Evolutionary conservation across 495 filamentous ascomycete genomes (phyloP).

Genomic region (Neurospora sp.): DNA sequence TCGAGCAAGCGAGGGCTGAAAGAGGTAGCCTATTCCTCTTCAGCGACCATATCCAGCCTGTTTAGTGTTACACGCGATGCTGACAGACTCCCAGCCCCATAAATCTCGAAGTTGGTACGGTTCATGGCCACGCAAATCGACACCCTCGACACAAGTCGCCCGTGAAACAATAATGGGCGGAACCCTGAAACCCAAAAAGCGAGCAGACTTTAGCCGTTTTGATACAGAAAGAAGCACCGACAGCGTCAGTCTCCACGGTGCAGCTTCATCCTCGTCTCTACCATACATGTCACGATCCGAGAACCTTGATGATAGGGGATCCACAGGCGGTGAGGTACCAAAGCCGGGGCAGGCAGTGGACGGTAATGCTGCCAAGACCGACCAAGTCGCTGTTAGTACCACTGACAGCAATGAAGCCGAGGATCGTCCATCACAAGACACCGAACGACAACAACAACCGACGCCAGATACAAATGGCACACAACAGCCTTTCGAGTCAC

Average conservation of each 20-base stretch:
- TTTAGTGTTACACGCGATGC: neutral
- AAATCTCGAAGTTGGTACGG: conserved; percentile 55
- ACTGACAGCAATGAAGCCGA: neutral
- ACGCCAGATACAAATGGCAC: neutral
- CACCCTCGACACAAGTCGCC: conserved; percentile 63
- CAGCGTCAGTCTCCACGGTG: conserved; percentile 16
- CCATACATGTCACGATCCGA: conserved; percentile 11
- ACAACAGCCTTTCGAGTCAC: conserved; percentile 5
- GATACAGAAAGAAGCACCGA: conserved; percentile 29
- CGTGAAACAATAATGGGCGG: conserved; percentile 64
- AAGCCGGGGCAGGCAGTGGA: neutral
- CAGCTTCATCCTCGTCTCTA: conserved; percentile 16
- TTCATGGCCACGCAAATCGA: conserved; percentile 63
- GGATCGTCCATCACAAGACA: neutral
- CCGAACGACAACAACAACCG: neutral
- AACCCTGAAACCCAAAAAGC: conserved; percentile 26
- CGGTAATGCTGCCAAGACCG: conserved; percentile 2
- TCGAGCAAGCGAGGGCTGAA: conserved; percentile 3
- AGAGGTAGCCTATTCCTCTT: conserved; percentile 10
- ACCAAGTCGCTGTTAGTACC: conserved; percentile 1
- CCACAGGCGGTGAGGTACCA: neutral
- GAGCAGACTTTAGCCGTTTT: conserved; percentile 38
- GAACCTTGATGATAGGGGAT: neutral
- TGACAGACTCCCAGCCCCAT: conserved; percentile 30
- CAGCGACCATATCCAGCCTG: neutral